Conservation (phyloP, 1,284 basidiomycete species). For the Trichosporon sp. region DNA sequence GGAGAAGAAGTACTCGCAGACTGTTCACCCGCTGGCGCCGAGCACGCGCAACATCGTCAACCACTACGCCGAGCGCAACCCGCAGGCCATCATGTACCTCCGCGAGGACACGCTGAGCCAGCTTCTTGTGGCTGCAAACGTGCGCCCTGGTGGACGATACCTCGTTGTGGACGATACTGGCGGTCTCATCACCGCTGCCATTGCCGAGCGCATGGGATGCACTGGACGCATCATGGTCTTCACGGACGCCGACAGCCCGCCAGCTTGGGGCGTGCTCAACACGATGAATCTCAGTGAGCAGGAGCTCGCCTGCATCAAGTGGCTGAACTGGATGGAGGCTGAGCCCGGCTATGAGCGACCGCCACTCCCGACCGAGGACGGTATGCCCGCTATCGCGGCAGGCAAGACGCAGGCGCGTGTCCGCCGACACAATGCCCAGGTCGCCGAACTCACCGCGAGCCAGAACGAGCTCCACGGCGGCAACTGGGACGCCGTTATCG, state of each 20-base stretch:
- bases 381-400: conserved; percentile 27
- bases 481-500: conserved; percentile 76
- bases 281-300: conserved; percentile 79
- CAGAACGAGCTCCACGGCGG: conserved; percentile 79
- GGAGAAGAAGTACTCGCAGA: conserved; percentile 90
- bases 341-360: conserved; percentile 58
- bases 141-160: conserved; percentile 79
- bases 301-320: conserved; percentile 57
- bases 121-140: conserved; percentile 73
- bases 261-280: conserved; percentile 76
- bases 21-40: conserved; percentile 82
- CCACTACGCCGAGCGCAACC: conserved; percentile 66
- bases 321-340: conserved; percentile 86
- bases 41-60: conserved; percentile 81
- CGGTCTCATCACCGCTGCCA: conserved; percentile 77
- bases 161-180: conserved; percentile 88
- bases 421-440: conserved; percentile 35
- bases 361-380: conserved; percentile 34
- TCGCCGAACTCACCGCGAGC: conserved; percentile 54
- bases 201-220: conserved; percentile 80
- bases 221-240: conserved; percentile 76
- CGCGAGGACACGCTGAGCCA: conserved; percentile 85
- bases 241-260: conserved; percentile 86
- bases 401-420: conserved; percentile 30
- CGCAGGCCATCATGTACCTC: conserved; percentile 73